Base-by-base conservation (phyloP, 2,329 filamentous ascomycete genomes). In the Alternaria brassicae region DNA sequence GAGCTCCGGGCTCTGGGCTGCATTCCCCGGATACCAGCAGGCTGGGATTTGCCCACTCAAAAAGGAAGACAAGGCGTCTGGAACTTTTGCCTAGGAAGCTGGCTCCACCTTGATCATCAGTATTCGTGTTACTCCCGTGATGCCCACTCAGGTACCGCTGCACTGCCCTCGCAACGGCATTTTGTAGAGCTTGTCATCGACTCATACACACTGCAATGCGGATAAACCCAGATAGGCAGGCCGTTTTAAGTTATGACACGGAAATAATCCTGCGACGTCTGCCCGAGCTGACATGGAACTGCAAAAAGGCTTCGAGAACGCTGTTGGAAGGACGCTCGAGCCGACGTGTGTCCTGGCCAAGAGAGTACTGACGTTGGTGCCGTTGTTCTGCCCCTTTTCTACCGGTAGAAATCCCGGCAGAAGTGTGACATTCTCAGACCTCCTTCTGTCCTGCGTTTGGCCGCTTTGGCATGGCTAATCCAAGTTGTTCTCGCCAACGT, bases 321-420 rank as follows among this genome's bases (percentile, higher is more conserved):
- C 41, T 57, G 56, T 50, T 65, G 44, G 72, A 73, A 72, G 66
- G 66, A 62, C 66, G 72, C 72, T 75, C 72, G 71, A 67, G 68
- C 71, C 66, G 41, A 45, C 32, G 5, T 13, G 40, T 56, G 42
- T 49, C 52, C 41, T 23, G 45, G 51, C 61, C 36, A 54, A 57
- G 47, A 45, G n/a, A 53, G 30, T 42, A 17, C 30, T 25, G 28
- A 25, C 39, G 17, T 54, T 39, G 49, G 37, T 51, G 28, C 37
- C 39, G 40, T 63, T 54, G 50, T 59, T 52, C 61, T 58, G 57
- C 56, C 57, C 61, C 53, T 47, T 56, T 65, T 62, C 62, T 61
- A 30, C 40, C 68, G 69, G 70, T 59, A 68, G 49, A 67, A 62
- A 45, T 48, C 62, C 59, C 67, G 66, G 68, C 34, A 62, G 44